Percentiles rank a stretch among this genome's conserved stretches.
Conservation (phyloP, 2,329 filamentous ascomycete genomes). For the Chaetomiaceae sp. region DNA sequence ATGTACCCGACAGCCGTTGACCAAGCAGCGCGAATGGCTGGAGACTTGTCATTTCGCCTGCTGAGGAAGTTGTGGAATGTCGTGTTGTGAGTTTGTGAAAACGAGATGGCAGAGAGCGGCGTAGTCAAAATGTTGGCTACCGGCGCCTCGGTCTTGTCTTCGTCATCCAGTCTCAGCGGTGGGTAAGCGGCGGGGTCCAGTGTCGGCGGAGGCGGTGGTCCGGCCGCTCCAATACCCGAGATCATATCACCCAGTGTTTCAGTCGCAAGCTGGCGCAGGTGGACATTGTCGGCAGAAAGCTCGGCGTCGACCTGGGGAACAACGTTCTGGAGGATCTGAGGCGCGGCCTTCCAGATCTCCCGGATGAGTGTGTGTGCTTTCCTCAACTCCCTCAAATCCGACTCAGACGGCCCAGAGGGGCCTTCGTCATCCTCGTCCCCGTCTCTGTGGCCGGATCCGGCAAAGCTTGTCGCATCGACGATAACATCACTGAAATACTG, state of each 20-base stretch:
- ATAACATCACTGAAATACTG: conserved; percentile 98
- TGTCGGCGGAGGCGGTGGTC: conserved; percentile 66
- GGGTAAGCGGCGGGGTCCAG: conserved; percentile 84
- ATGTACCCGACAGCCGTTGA: conserved; percentile 80
- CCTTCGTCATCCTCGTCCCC: conserved; percentile 59
- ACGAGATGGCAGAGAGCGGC: conserved; percentile 83
- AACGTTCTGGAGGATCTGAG: conserved; percentile 84
- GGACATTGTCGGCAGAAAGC: conserved; percentile 81
- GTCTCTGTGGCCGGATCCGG: conserved; percentile 51
- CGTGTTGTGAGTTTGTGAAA: conserved; percentile 72
- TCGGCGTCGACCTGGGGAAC: conserved; percentile 92
- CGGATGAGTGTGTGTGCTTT: conserved; percentile 87
- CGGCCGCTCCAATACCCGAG: conserved; percentile 86
- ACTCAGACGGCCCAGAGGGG: conserved; percentile 64
- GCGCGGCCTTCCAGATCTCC: conserved; percentile 90
- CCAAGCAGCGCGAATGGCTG: conserved; percentile 80
- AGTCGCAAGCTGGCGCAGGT: conserved; percentile 80
- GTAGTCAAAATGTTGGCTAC: conserved; percentile 66
- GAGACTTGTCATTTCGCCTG: conserved; percentile 80
- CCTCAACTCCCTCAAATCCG: conserved; percentile 79
- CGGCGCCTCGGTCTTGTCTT: conserved; percentile 42
- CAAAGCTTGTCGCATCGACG: conserved; percentile 70
- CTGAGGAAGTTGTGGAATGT: conserved; percentile 83
- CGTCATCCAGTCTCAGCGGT: conserved; percentile 62
- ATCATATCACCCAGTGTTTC: conserved; percentile 95